phyloP scores from a whole-genome alignment of 2,329 filamentous ascomycete species.

The Immersiporthe knoxdaviesiana region DNA sequence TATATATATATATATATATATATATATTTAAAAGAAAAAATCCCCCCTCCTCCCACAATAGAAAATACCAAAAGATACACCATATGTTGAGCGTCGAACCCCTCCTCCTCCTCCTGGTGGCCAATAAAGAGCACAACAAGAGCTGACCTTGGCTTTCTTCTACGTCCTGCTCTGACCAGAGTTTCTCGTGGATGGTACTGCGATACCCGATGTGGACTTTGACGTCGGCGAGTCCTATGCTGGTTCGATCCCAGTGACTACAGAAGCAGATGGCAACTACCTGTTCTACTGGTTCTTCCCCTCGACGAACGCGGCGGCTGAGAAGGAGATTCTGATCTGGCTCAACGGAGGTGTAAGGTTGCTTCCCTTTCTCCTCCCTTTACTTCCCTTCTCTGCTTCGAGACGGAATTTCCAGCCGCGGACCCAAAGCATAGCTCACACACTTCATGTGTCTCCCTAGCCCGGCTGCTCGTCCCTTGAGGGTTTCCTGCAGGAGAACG shows the following conservation, averaged over 20 bases:
- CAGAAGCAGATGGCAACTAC: conserved; percentile 45
- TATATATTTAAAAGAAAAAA: no score
- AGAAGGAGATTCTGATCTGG: conserved; percentile 66
- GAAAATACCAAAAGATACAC: no score
- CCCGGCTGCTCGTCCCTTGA: conserved; percentile 66
- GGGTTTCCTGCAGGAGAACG: conserved; percentile 76
- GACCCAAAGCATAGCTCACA: no score
- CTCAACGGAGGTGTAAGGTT: conserved; percentile 55
- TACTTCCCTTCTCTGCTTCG: no score
- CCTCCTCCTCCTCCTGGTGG: neutral
- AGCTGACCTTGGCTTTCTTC: neutral
- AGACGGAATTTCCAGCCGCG: no score
- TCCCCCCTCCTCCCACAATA: no score
- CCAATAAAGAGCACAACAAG: neutral
- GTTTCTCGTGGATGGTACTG: conserved; percentile 66
- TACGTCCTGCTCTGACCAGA: conserved; percentile 39
- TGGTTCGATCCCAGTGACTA: conserved; percentile 62
- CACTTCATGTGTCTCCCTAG: conserved; percentile 38
- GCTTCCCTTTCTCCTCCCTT: no score
- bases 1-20: neutral
- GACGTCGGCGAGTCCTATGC: conserved; percentile 70
- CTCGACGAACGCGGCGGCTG: conserved; percentile 50
- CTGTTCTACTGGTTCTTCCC: conserved; percentile 73
- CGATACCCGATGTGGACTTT: conserved; percentile 70
- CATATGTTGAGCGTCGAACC: neutral